These are phyloP conservation scores for Cyberlindnera petersonii DNA, from an alignment of 805 yeast species.

Conservation along the genomic window DNA sequence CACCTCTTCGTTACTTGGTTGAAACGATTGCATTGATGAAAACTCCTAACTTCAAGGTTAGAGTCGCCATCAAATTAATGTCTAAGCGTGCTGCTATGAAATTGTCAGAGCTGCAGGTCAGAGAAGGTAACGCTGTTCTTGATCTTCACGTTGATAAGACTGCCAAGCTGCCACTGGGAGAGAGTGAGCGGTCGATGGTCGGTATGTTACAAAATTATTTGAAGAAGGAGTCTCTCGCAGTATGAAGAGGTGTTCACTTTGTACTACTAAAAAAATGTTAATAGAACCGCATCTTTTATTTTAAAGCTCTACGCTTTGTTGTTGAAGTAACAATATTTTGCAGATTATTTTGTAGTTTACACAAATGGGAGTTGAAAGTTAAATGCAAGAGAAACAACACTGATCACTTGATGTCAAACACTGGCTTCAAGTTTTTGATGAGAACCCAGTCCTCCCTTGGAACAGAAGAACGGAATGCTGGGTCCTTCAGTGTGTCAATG, in stretches of 20 bases:
- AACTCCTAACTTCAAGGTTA: conserved; percentile 33
- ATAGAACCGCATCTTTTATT: no score
- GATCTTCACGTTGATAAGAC: conserved; percentile 33
- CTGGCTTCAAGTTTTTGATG: conserved; percentile 80
- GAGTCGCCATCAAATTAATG: conserved; percentile 52
- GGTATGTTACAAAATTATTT: conserved; percentile 10
- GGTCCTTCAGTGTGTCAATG: conserved; percentile 95
- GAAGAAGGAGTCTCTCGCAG: conserved; percentile 10
- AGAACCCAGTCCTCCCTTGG: conserved; percentile 94
- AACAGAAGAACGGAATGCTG: conserved; percentile 94
- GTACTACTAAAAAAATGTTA: no score
- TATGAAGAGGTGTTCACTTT: not conserved
- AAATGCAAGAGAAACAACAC: conserved; percentile 1
- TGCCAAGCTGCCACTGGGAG: conserved; percentile 39
- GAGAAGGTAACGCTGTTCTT: conserved; percentile 13
- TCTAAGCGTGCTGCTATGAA: conserved; percentile 39
- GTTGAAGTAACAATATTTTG: no score
- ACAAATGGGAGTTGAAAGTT: conserved; percentile 2
- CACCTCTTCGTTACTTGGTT: conserved; percentile 37
- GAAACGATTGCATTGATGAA: conserved; percentile 42
- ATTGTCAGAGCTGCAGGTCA: conserved; percentile 13
- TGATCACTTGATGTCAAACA: conserved; percentile 68
- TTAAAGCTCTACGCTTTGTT: no score
- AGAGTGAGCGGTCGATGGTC: conserved; percentile 22
- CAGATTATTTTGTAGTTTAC: conserved; percentile 3